Percentiles rank a stretch among this genome's conserved stretches.
These are phyloP conservation scores for Blastobotrys ciferrii DNA, from an alignment of 1,139 yeast species.

Conservation along the genomic window DNA sequence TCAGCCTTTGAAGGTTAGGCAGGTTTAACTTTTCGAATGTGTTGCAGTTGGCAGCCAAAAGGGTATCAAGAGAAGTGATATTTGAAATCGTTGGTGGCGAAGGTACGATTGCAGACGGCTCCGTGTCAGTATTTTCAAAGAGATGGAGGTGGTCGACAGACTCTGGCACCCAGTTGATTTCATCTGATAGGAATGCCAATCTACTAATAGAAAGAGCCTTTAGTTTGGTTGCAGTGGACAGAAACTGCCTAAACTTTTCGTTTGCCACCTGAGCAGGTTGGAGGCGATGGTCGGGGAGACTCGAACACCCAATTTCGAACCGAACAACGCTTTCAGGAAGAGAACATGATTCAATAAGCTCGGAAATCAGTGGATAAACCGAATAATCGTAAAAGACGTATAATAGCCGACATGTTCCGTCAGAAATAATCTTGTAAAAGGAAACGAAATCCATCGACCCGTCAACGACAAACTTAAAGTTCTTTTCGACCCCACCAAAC, in stretches of 20 bases:
- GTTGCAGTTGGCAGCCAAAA: slow-evolving; percentile 1
- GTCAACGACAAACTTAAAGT: not conserved
- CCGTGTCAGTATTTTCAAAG: not conserved
- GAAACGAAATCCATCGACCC: not conserved
- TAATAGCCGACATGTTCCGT: slow-evolving; percentile 3
- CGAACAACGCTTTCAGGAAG: not conserved
- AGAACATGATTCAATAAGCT: not conserved
- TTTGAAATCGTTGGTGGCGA: slow-evolving; percentile 2
- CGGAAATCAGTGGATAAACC: not conserved
- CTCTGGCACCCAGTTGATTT: not conserved
- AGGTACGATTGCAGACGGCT: not conserved
- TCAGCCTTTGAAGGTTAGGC: slow-evolving; percentile 2
- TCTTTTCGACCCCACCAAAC: not conserved
- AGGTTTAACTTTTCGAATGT: slow-evolving; percentile 2
- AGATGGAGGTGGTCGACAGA: slow-evolving; percentile 5
- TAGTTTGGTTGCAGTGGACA: slow-evolving; percentile 1
- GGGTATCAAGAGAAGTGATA: not conserved
- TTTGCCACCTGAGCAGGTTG: not conserved
- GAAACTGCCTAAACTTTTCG: not conserved
- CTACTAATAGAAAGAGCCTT: slow-evolving; percentile 1
- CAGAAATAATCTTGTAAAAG: slow-evolving; percentile 5
- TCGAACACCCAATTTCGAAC: slow-evolving; percentile 1
- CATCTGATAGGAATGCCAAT: not conserved
- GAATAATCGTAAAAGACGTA: not conserved
- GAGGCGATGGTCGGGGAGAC: not conserved